Base-by-base conservation (phyloP, 768 basidiomycete genomes). In the Naganishia antarctica region DNA sequence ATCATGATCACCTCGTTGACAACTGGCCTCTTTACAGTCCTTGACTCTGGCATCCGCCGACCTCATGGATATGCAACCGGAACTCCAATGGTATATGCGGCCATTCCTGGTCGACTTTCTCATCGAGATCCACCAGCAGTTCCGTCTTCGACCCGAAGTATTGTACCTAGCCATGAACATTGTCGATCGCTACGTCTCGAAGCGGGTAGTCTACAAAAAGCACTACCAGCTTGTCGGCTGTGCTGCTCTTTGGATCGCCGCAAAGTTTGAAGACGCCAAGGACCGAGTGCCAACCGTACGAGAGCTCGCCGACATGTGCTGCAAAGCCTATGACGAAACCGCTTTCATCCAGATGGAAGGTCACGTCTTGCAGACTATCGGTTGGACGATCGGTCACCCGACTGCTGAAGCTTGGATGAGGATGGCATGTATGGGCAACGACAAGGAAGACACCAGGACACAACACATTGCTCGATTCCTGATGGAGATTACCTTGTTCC, bases 151-250 rank as follows among this genome's bases (percentile, higher is more conserved):
- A 45, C 96, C 96, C 12, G 96, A 99, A 81, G 98, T 96, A 6
- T 85, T 99, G 69, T 98, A 98, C 79, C 89, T 99, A 78, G 89
- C 94, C 12, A 85, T 98, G 79, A 98, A 98, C 82, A 96, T 99
- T 75, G 87, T 98, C 78, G 96, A 99, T 80, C 91, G 96, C 72
- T 99, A 98, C 78, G 91, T 98, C 29, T 98, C 96, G 53, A 92
- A 96, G 70, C 90, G 96, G 60, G 87, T 99, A 68, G 96, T 99
- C 66, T 97, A 91, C 80, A 91, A 91, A 82, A 98, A 94, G 79
- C 96, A 99, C 80, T 98, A 99, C 75, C 96, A 99, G 73, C 88
- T 99, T 64, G 94, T 98, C 63, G 96, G 96, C 21, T 99, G 96
- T 74, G 91, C 93, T 25, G 91, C 96, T 41, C 83, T 99, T 13